A percentile compares a stretch with the other conserved stretches of the same genome.
These are phyloP conservation scores for Russula griseocarnosa DNA, from an alignment of 768 basidiomycete species.

Conservation along the genomic window DNA sequence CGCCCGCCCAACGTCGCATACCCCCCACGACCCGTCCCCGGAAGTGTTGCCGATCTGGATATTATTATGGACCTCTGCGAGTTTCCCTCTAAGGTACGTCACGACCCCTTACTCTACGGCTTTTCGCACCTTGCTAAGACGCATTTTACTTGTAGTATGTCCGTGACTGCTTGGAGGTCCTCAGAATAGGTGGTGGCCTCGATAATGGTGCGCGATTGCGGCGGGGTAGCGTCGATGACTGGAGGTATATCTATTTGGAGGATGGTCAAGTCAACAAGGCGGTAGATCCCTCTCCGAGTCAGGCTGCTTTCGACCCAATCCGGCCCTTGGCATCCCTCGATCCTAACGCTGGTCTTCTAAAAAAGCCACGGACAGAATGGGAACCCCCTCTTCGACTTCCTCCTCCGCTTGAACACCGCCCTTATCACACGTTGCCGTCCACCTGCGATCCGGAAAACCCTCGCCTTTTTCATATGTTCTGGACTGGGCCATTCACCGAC, in stretches of 20 bases:
- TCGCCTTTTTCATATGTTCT: conserved; percentile 97
- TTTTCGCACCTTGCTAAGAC: not conserved
- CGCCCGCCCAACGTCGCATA: conserved; percentile 65
- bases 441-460: conserved; percentile 84
- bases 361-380: conserved; percentile 59
- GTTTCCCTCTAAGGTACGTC: conserved; percentile 69
- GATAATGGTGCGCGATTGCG: conserved; percentile 75
- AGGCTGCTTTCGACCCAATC: conserved; percentile 31
- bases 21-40: conserved; percentile 81
- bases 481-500: conserved; percentile 98
- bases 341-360: conserved; percentile 52
- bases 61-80: conserved; percentile 90
- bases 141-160: conserved; percentile 60
- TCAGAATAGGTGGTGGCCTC: conserved; percentile 85
- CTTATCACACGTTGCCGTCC: conserved; percentile 51
- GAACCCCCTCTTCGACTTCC: conserved; percentile 53
- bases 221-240: conserved; percentile 72
- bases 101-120: not conserved
- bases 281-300: conserved; percentile 35
- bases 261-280: conserved; percentile 41
- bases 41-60: conserved; percentile 86
- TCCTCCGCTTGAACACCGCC: conserved; percentile 48
- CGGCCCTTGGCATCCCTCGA: conserved; percentile 37
- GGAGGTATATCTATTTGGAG: conserved; percentile 88
- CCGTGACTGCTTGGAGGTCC: conserved; percentile 93